phyloP scores from a whole-genome alignment of 805 yeast genomes.

The Schwanniomyces polymorphus region DNA sequence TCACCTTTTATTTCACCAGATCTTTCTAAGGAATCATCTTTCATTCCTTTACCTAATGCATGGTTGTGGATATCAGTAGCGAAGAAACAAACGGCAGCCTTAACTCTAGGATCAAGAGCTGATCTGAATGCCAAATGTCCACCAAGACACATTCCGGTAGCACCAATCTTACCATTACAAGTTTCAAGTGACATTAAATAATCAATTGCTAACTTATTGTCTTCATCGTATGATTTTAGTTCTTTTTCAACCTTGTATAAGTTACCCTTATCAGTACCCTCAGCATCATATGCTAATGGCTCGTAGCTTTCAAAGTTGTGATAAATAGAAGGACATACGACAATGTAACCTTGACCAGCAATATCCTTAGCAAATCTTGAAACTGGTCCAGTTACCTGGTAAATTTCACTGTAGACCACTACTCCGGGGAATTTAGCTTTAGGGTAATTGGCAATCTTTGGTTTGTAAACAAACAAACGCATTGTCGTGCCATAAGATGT shows the following conservation, averaged over 20 bases:
- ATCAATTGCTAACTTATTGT: slow-evolving; percentile 62
- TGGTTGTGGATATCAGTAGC: slow-evolving; percentile 77
- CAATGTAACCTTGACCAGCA: slow-evolving; percentile 78
- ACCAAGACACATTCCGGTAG: slow-evolving; percentile 87
- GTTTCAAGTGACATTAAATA: slow-evolving; percentile 57
- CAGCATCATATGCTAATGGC: slow-evolving; percentile 65
- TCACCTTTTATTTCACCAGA: slow-evolving; percentile 59
- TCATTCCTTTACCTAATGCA: slow-evolving; percentile 60
- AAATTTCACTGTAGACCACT: slow-evolving; percentile 74
- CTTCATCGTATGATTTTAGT: slow-evolving; percentile 73
- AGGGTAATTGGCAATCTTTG: slow-evolving; percentile 72
- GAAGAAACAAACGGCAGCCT: slow-evolving; percentile 73
- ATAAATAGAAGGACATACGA: slow-evolving; percentile 76
- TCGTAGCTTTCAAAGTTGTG: slow-evolving; percentile 70
- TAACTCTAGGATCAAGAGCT: slow-evolving; percentile 61
- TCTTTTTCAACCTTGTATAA: slow-evolving; percentile 65
- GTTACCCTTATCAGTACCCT: slow-evolving; percentile 78
- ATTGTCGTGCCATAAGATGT: slow-evolving; percentile 68
- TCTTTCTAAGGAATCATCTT: slow-evolving; percentile 66
- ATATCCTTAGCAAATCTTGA: slow-evolving; percentile 73
- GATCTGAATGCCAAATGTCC: slow-evolving; percentile 79
- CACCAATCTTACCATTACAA: slow-evolving; percentile 72
- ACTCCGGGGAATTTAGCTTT: slow-evolving; percentile 80
- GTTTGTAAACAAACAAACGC: slow-evolving; percentile 66
- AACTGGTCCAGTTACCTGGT: slow-evolving; percentile 84